These are phyloP conservation scores for Boletus barrowsii DNA, from an alignment of 768 basidiomycete species.

Conservation along the genomic window DNA sequence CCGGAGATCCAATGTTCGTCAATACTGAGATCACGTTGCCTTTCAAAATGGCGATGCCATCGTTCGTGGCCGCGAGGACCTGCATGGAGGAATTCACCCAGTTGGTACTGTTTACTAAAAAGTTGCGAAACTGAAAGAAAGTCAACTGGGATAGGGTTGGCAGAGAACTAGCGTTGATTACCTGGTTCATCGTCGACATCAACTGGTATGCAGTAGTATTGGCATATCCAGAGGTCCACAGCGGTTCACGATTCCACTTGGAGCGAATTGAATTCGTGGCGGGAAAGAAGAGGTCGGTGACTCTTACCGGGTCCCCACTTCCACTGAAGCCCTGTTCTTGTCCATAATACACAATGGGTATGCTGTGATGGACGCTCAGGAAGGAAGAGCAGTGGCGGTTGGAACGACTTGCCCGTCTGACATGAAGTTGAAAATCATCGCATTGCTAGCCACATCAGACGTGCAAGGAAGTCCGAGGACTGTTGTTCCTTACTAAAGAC, in stretches of 20 bases:
- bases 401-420: slow-evolving; percentile 50
- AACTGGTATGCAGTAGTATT: slow-evolving; percentile 57
- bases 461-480: background rate
- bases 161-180: slow-evolving; percentile 16
- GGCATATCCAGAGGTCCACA: slow-evolving; percentile 67
- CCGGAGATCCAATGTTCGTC: slow-evolving; percentile 75
- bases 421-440: slow-evolving; percentile 73
- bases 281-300: too few relatives aligned
- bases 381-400: background rate
- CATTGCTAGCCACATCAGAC: slow-evolving; percentile 47
- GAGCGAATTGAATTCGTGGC: slow-evolving; percentile 2
- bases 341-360: slow-evolving; percentile 80
- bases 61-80: slow-evolving; percentile 47
- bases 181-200: slow-evolving; percentile 59
- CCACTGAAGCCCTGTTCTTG: slow-evolving; percentile 74
- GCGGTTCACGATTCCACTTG: slow-evolving; percentile 70
- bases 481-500: slow-evolving; percentile 49
- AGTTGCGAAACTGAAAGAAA: slow-evolving; percentile 55
- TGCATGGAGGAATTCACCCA: slow-evolving; percentile 54
- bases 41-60: slow-evolving; percentile 64
- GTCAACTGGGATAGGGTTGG: background rate
- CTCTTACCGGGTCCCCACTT: slow-evolving; percentile 55
- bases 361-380: slow-evolving; percentile 31
- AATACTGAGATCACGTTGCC: slow-evolving; percentile 58
- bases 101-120: slow-evolving; percentile 46